Evolutionary conservation across 495 filamentous ascomycete genomes (phyloP), one percentile per base, ranked within the genome.

Genomic region (Aspergillus mulundensis): DNA sequence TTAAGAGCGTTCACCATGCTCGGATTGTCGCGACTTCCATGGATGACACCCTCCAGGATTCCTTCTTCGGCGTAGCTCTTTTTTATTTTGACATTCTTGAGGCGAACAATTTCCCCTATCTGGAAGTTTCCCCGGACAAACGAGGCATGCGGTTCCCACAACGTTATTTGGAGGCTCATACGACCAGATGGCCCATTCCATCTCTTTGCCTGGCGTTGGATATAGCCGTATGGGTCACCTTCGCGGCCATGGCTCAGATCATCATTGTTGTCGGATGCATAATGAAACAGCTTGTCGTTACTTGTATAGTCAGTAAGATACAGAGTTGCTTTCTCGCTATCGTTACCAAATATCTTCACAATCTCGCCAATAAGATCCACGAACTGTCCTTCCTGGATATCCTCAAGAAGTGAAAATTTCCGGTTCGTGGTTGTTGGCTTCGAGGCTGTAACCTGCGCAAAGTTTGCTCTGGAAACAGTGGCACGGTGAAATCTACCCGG

Each of bases 261-360:
- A n/a, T 61, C 65, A 49, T 71, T 63, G 32, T 68, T 59, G 23
- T 69, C 65, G 57, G 76, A 79, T 19, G 71, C 74, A 47, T 85
- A 83, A 30, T 84, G 69, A 42, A 77, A 82, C 19, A 97, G 81
- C 28, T 61, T 53, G 0, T 69, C 60, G 56, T 95, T 87, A 21
- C 78, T 65, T 8, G 92, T 95, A 69, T 95, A 98, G 67, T 98
- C 94, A 0, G 89, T 91, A 16, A 96, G 66, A 68, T 92, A 91
- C 0, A 98, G 41, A 1, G 86, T 82, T 18, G 80, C 66, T 51
- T 67, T 80, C 16, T 76, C 74, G 24, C 66, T 69, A 28, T 70
- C 66, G 45, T 68, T 71, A 32, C 71, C 78, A 44, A 82, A 86
- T 0, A 83, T 77, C 59, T 83, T 89, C 42, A 90, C 77, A 3